These are phyloP conservation scores for Trichoderma harzianum DNA, from an alignment of 2,329 filamentous ascomycete species.

Conservation along the genomic window DNA sequence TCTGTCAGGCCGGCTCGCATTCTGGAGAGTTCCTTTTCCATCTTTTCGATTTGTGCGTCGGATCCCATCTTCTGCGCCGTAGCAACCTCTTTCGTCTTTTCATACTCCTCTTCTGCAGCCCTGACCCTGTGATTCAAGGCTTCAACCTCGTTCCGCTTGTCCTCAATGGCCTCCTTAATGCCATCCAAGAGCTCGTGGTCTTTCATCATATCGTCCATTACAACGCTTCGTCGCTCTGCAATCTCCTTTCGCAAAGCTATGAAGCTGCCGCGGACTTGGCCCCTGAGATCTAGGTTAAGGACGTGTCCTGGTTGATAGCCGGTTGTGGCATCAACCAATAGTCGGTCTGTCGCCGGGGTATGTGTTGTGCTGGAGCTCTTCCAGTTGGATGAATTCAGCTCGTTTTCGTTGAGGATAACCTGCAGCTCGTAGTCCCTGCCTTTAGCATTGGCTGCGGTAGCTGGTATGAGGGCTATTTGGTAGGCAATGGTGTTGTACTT, in stretches of 20 bases:
- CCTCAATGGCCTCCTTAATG: conserved; percentile 94
- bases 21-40: conserved; percentile 95
- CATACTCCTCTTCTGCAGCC: conserved; percentile 88
- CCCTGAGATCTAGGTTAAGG: conserved; percentile 82
- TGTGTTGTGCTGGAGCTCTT: conserved; percentile 39
- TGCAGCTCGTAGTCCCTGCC: conserved; percentile 80
- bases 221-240: conserved; percentile 77
- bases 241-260: conserved; percentile 80
- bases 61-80: conserved; percentile 82
- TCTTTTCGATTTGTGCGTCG: conserved; percentile 94
- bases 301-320: conserved; percentile 90
- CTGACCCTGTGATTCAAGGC: conserved; percentile 83
- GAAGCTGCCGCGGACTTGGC: conserved; percentile 76
- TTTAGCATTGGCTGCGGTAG: conserved; percentile 79
- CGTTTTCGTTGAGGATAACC: conserved; percentile 74
- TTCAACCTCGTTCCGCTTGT: conserved; percentile 90
- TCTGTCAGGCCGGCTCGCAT: conserved; percentile 83
- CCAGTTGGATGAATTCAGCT: conserved; percentile 64
- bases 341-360: conserved; percentile 58
- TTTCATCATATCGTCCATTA: conserved; percentile 88
- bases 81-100: conserved; percentile 84
- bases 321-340: conserved; percentile 75
- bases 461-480: conserved; percentile 85
- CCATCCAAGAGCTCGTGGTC: conserved; percentile 90
- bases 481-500: conserved; percentile 93